Conservation (phyloP, 202 grass and related monocot species). For the Panicum hallii region DNA sequence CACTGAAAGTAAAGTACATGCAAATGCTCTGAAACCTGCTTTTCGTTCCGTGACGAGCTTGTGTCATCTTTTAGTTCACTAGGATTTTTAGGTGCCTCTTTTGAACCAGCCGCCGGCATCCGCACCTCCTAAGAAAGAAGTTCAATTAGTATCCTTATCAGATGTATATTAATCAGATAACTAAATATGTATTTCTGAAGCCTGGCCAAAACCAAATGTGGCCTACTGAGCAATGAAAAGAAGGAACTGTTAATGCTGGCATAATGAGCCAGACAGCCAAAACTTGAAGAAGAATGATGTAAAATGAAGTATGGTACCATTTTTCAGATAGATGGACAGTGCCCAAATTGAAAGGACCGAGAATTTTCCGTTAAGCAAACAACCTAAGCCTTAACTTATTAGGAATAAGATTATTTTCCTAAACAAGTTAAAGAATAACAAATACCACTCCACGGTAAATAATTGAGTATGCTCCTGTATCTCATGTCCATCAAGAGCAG, state of each 20-base stretch:
- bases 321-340: neutral
- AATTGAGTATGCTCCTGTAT: no score
- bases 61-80: slow-evolving; percentile 92
- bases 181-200: slow-evolving; percentile 24
- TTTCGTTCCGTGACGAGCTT: slow-evolving; percentile 81
- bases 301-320: neutral
- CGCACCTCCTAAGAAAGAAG: slow-evolving; percentile 83
- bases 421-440: neutral
- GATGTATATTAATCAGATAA: slow-evolving; percentile 20
- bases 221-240: neutral
- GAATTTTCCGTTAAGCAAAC: neutral
- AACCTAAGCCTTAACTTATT: neutral
- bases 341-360: neutral
- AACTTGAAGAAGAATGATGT: neutral
- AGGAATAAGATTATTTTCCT: neutral
- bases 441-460: neutral
- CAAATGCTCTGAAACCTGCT: slow-evolving; percentile 61
- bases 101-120: slow-evolving; percentile 88
- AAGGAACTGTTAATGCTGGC: neutral
- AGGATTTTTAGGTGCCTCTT: slow-evolving; percentile 83
- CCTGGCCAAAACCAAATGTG: neutral
- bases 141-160: slow-evolving; percentile 32
- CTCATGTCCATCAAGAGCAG: no score
- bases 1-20: slow-evolving; percentile 4
- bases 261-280: neutral